A percentile compares a stretch with the other conserved stretches of the same genome.
phyloP scores from a whole-genome alignment of 805 yeast species.

The Lachancea cidri region DNA sequence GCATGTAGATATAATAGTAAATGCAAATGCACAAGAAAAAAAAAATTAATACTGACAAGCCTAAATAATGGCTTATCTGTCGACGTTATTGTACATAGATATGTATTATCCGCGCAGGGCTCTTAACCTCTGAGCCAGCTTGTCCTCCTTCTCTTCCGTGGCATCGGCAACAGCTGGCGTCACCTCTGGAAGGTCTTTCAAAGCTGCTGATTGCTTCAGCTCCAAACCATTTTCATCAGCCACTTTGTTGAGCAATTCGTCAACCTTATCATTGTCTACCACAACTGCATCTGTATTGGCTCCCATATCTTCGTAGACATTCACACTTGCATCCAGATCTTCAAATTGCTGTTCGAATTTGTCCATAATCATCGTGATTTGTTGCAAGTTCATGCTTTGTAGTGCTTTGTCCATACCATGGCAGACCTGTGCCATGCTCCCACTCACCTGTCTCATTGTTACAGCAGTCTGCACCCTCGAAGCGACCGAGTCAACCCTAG shows the following conservation, averaged over 20 bases:
- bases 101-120: conserved; percentile 57
- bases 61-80: too few relatives aligned
- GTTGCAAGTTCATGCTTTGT: conserved; percentile 91
- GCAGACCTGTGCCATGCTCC: conserved; percentile 89
- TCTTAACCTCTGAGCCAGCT: conserved; percentile 78
- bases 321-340: conserved; percentile 88
- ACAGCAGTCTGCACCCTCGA: conserved; percentile 96
- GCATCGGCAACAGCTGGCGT: conserved; percentile 43
- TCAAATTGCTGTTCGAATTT: conserved; percentile 95
- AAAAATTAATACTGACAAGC: conserved; percentile 2
- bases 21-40: conserved; percentile 6
- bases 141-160: conserved; percentile 76
- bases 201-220: conserved; percentile 70
- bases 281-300: conserved; percentile 80
- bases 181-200: conserved; percentile 48
- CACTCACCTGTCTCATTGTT: conserved; percentile 92
- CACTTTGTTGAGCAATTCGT: conserved; percentile 79
- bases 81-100: background rate
- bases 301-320: conserved; percentile 88
- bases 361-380: conserved; percentile 92
- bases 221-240: conserved; percentile 98
- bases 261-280: conserved; percentile 95
- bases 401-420: conserved; percentile 95
- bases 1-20: conserved; percentile 8
- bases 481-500: conserved; percentile 93